Percentiles rank a stretch among this genome's conserved stretches.
phyloP scores from a whole-genome alignment of 495 filamentous ascomycete species.

The Penicillium coffeae region DNA sequence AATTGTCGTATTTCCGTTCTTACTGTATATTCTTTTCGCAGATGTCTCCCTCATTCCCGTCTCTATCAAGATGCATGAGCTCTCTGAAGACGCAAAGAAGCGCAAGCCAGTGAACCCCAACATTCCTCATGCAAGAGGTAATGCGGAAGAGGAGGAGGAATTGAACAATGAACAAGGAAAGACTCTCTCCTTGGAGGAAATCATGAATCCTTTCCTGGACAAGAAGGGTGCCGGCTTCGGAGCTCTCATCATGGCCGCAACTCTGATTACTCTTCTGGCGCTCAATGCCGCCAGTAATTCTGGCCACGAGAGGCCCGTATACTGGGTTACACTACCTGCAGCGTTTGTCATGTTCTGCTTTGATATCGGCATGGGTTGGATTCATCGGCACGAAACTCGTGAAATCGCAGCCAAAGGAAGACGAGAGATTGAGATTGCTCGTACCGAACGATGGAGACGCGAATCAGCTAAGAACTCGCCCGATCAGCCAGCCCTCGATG shows the following conservation, averaged over 20 bases:
- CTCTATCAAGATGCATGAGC: conserved; percentile 61
- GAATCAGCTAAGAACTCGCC: conserved; percentile 6
- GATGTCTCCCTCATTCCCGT: conserved; percentile 57
- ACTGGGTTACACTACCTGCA: conserved; percentile 59
- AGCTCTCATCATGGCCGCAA: conserved; percentile 56
- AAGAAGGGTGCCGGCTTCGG: conserved; percentile 58
- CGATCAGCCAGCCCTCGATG: background rate
- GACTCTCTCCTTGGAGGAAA: conserved; percentile 58
- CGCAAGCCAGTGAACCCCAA: conserved; percentile 62
- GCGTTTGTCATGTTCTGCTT: conserved; percentile 60
- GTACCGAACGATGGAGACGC: conserved; percentile 26
- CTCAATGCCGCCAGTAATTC: conserved; percentile 53
- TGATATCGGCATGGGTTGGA: conserved; percentile 58
- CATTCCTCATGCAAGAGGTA: conserved; percentile 58
- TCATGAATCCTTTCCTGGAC: conserved; percentile 68
- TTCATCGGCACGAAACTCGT: conserved; percentile 53
- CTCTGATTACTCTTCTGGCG: conserved; percentile 54
- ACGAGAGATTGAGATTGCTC: conserved; percentile 44
- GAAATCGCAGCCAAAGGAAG: conserved; percentile 54
- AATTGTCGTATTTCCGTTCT: conserved; percentile 59
- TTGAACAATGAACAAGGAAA: conserved; percentile 33
- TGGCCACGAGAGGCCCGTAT: conserved; percentile 40
- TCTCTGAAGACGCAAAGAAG: conserved; percentile 45
- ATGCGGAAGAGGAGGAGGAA: conserved; percentile 50
- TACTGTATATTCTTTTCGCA: conserved; percentile 61